Base-by-base conservation (phyloP, 306 rosid species). In the Cucurbita ficifolia region DNA sequence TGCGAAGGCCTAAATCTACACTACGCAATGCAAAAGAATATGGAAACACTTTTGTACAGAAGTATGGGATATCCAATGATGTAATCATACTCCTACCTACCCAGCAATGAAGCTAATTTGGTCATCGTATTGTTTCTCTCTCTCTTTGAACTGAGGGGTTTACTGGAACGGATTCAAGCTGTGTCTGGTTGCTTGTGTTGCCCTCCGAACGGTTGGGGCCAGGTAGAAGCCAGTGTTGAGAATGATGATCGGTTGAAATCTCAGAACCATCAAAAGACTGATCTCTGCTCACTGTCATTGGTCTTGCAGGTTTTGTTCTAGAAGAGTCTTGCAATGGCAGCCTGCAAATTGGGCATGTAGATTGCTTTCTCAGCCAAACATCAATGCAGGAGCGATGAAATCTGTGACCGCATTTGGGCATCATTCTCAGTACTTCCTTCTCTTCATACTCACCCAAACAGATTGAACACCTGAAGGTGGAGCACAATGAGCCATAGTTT, bases 301-400 rank as follows among this genome's bases (percentile, higher is more conserved):
- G 82, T 63, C 85, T 85, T 62, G 71, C 81, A 80, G 85, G 90
- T 76, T 85, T 87, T 74, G 83, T 49, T 24, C 81, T 84, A 55
- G 77, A 67, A 81, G 84, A 82, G 40, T 86, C 89, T 36, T 82
- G 88, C 71, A 94, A 76, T 43, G 97, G 86, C 33, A 94, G 73
- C 61, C 98, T 96, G 81, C 98, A 94, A 16, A 94, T 89, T 1
- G 98, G 97, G 73, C 98, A 94, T 4, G 98, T 90, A 4, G 97
- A 81, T 73, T 90, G 96, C 75, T 88, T 94, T 77, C 89, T 86
- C 52, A 94, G 83, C 98, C 98, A 94, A 14, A 78, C 77, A 74
- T 94, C 97, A 76, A 94, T 94, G 84, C 98, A 94, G 72, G 88
- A 81, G 77, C 90, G 97, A 76, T 94, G 98, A 77, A 90, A 94